phyloP scores from a whole-genome alignment of 768 basidiomycete genomes.

The Boletus fagicola region DNA sequence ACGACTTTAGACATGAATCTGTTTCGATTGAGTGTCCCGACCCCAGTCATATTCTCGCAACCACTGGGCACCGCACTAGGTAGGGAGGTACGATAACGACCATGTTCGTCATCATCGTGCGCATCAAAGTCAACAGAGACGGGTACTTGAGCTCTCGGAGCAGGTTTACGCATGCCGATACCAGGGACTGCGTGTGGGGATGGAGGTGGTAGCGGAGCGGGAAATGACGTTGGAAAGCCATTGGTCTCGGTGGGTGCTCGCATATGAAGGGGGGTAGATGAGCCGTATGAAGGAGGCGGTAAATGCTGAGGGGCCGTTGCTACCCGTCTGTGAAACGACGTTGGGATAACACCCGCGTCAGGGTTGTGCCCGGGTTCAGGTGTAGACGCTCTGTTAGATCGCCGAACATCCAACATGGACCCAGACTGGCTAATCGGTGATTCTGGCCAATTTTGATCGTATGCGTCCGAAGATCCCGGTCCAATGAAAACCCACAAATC shows the following conservation, averaged over 20 bases:
- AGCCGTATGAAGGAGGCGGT: conserved; percentile 12
- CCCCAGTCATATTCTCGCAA: conserved; percentile 64
- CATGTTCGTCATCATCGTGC: conserved; percentile 33
- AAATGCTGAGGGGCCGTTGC: conserved; percentile 32
- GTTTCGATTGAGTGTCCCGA: conserved; percentile 43
- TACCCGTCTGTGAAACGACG: conserved; percentile 32
- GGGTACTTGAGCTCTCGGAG: conserved; percentile 62
- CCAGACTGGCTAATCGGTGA: conserved; percentile 36
- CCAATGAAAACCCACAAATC: conserved; percentile 79
- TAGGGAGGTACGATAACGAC: conserved; percentile 41
- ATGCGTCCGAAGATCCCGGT: conserved; percentile 36
- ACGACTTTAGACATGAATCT: conserved; percentile 24
- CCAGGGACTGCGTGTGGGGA: conserved; percentile 30
- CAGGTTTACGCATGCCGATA: conserved; percentile 57
- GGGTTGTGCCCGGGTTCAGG: conserved; percentile 29
- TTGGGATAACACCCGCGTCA: conserved; percentile 24
- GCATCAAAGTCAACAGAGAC: conserved; percentile 50
- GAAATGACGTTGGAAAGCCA: conserved; percentile 17
- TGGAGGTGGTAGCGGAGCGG: conserved; percentile 17
- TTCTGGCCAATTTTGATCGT: conserved; percentile 35
- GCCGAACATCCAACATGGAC: conserved; percentile 37
- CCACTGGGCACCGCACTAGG: conserved; percentile 54
- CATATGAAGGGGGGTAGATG: conserved; percentile 29
- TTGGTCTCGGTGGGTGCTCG: conserved; percentile 37
- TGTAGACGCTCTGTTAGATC: conserved; percentile 34